Base-by-base conservation (phyloP, 768 basidiomycete genomes). In the Mycena sanguinolenta region DNA sequence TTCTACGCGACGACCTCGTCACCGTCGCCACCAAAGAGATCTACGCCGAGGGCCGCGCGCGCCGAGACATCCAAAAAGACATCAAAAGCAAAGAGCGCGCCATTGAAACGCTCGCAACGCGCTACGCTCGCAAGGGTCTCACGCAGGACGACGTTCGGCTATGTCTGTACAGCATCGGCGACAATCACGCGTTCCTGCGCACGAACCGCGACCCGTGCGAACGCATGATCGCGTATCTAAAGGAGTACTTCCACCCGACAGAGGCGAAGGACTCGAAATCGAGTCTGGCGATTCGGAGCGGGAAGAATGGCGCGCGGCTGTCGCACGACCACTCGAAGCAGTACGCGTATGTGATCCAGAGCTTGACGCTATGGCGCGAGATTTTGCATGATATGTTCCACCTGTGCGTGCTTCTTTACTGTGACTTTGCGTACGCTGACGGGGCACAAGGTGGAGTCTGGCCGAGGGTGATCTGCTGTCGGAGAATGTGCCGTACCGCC, bases 311-410 rank as follows among this genome's bases (percentile, higher is more conserved):
- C 27, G 93, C 95, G 0, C 85, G 95, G 66, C 82, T 96, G 65
- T 93, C 91, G 58, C 95, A 95, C 77, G 93, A 95, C 74, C 95
- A 96, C 76, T 85, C 87, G 55, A 93, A 92, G 79, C 95, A 96
- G 76, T 96, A 93, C 73, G 90, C 93, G 4, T 96, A 93, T 79
- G 94, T 95, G 38, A 80, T 95, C 55, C 95, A 96, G 79, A 95
- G 93, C 79, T 82, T 96, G 77, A 95, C 95, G 1, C 82, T 96
- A 4, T 96, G 95, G 95, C 86, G 91, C 36, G 95, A 95, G 79
- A 95, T 95, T 69, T 77, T 96, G 54, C 93, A 95, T 73, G 94
- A 96, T 75, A 95, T 96, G 92, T 96, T 96, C 83, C 92, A 91
- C 70, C 80, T 96, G 44, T 95, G 92, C 93, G 92, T 88, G 4